A percentile compares a stretch with the other conserved stretches of the same genome.
Evolutionary conservation across 352 stramenopile species (phyloP).

Genomic region (Pseudoperonospora humuli): DNA sequence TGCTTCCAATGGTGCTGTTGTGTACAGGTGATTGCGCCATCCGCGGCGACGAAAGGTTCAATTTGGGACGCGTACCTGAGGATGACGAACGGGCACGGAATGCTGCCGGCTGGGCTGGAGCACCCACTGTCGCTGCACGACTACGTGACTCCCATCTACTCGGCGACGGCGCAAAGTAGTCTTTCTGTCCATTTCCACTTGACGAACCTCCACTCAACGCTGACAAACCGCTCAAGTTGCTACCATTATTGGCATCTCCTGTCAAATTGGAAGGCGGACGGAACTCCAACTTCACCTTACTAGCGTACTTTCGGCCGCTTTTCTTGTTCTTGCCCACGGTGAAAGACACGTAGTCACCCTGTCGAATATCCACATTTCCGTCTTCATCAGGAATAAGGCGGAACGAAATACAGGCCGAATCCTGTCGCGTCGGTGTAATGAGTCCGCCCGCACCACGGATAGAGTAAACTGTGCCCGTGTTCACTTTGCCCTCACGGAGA

Average conservation of each 20-base stretch:
- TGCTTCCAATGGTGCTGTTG: slow-evolving; percentile 21
- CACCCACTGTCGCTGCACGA: slow-evolving; percentile 44
- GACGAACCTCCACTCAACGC: slow-evolving; percentile 20
- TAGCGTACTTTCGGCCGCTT: slow-evolving; percentile 82
- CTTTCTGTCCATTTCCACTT: slow-evolving; percentile 40
- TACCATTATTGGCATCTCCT: slow-evolving; percentile 15
- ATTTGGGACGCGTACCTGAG: slow-evolving; percentile 47
- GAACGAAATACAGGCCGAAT: slow-evolving; percentile 83
- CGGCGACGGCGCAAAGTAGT: slow-evolving; percentile 45
- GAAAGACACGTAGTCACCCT: slow-evolving; percentile 84
- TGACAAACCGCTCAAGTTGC: slow-evolving; percentile 12
- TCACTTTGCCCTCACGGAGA: slow-evolving; percentile 83
- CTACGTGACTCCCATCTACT: slow-evolving; percentile 53
- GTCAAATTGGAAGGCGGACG: slow-evolving; percentile 59
- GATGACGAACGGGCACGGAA: slow-evolving; percentile 56
- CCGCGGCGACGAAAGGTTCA: slow-evolving; percentile 54
- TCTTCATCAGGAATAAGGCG: slow-evolving; percentile 84
- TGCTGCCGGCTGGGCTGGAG: slow-evolving; percentile 27
- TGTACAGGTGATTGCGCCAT: slow-evolving; percentile 43
- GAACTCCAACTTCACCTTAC: slow-evolving; percentile 86
- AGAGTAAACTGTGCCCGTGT: slow-evolving; percentile 80
- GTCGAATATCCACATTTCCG: slow-evolving; percentile 75
- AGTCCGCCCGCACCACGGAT: slow-evolving; percentile 77
- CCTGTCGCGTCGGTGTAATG: slow-evolving; percentile 77
- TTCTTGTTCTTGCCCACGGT: slow-evolving; percentile 89